These are phyloP conservation scores for Rhipidocladum racemiflorum DNA, from an alignment of 176 grass and related monocot species.

Conservation along the genomic window DNA sequence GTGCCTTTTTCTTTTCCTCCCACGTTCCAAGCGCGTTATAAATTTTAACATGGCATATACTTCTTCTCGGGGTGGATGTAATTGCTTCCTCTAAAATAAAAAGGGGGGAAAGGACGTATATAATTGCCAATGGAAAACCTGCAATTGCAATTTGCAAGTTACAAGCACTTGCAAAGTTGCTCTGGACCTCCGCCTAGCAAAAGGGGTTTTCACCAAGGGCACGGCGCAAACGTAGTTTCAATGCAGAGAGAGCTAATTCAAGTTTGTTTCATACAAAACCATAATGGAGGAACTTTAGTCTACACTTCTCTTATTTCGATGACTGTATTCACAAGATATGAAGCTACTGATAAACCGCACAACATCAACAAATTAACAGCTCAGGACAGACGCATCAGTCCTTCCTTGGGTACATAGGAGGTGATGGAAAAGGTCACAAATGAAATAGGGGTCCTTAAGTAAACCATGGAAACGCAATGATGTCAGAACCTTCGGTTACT, in stretches of 20 bases:
- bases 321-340: constrained; percentile 56
- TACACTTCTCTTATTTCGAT: constrained; percentile 43
- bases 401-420: constrained; percentile 33
- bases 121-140: neutral
- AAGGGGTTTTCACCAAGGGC: neutral
- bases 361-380: constrained; percentile 43
- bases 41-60: neutral
- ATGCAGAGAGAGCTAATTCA: neutral
- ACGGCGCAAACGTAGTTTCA: neutral
- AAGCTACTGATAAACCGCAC: constrained; percentile 50
- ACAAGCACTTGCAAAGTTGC: neutral
- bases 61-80: neutral
- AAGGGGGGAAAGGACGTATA: neutral
- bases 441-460: constrained; percentile 24
- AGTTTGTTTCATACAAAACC: constrained; percentile 8
- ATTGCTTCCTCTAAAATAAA: neutral
- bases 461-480: constrained; percentile 19
- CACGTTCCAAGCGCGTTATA: neutral
- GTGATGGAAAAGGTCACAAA: constrained; percentile 42
- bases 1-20: neutral
- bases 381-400: constrained; percentile 19
- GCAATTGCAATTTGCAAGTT: neutral
- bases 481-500: neutral
- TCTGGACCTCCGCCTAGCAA: neutral
- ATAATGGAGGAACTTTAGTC: constrained; percentile 30